Base-by-base conservation (phyloP, 2,329 filamentous ascomycete species). In the Clonostachys byssicola region DNA sequence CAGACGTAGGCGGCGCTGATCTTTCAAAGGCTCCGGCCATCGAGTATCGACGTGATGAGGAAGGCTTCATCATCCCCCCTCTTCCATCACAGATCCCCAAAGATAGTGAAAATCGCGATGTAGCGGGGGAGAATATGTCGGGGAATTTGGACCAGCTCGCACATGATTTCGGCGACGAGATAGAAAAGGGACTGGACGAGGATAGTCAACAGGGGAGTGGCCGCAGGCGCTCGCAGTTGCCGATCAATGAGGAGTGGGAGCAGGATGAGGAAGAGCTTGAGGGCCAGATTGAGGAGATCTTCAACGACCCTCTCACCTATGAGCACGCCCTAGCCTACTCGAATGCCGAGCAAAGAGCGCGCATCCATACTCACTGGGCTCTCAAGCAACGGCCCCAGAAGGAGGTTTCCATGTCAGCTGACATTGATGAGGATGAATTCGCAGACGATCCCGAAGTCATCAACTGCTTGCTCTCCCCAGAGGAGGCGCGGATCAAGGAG, bases 391-490 rank as follows among this genome's bases (percentile, higher is more conserved):
- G 70, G 30, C 74, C 73, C 2, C 65, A 60, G 34, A 75, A 69
- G 55, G 67, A 68, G 33, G 71, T 78, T 12, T 78, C 74, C 17
- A 82, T 83, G 72, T 74, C 79, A 23, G 75, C 78, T 7, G 82
- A 87, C 46, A 85, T 95, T 17, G 82, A 78, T 44, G 88, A 88
- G 48, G 80, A 88, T 48, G 92, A 96, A 60, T 96, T 97, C 59
- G 88, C 85, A 36, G 84, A 95, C 56, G 94, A 99, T 52, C 86
- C 85, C 0, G 94, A 99, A 64, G 90, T 99, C 6, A 72, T 78
- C 49, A 88, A 88, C 56, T 96, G 92, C 60, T 67, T 91, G 35
- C 75, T 97, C 6, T 80, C 78, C 0, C 79, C 85, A 2, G 80
- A 82, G 4, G 92, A 97, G 67, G 81, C 85, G 3, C 80, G 80